Conservation (phyloP, 768 basidiomycete genomes). For the Serendipita sp. region DNA sequence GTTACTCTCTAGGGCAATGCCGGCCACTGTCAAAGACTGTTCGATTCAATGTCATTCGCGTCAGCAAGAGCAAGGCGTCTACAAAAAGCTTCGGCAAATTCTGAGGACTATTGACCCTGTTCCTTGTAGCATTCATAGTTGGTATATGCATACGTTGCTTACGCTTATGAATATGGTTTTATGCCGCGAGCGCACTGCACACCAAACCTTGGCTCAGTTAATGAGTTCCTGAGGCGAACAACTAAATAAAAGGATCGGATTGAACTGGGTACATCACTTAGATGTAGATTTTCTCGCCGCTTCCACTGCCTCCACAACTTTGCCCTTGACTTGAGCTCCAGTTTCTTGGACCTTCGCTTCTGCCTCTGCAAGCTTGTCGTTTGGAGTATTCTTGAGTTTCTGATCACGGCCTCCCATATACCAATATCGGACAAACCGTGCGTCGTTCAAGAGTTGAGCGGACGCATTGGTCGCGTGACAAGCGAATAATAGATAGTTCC, state of each 20-base stretch:
- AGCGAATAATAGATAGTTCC: constrained; percentile 89
- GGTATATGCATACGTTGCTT: neutral
- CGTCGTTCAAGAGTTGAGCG: constrained; percentile 71
- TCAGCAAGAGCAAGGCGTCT: constrained; percentile 83
- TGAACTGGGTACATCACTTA: neutral
- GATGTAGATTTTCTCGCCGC: constrained; percentile 1
- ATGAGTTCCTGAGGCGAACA: too few species aligned
- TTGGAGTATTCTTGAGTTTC: constrained; percentile 28
- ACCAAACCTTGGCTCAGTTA: too few species aligned
- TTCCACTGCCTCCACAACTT: constrained; percentile 20
- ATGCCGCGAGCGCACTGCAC: too few species aligned
- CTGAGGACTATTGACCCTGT: constrained; percentile 24
- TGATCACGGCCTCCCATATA: constrained; percentile 73
- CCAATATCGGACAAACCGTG: constrained; percentile 84
- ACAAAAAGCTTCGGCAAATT: constrained; percentile 93
- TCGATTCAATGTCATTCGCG: constrained; percentile 97
- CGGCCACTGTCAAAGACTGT: constrained; percentile 98
- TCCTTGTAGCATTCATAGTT: neutral
- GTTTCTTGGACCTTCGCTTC: constrained; percentile 10
- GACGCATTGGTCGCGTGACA: constrained; percentile 87
- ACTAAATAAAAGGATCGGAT: too few species aligned
- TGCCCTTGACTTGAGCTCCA: constrained; percentile 20
- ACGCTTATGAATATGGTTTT: neutral
- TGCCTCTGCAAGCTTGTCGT: constrained; percentile 15
- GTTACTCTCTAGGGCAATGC: constrained; percentile 66